Base-by-base conservation (phyloP, 352 stramenopile genomes). In the Pythium phragmitis region DNA sequence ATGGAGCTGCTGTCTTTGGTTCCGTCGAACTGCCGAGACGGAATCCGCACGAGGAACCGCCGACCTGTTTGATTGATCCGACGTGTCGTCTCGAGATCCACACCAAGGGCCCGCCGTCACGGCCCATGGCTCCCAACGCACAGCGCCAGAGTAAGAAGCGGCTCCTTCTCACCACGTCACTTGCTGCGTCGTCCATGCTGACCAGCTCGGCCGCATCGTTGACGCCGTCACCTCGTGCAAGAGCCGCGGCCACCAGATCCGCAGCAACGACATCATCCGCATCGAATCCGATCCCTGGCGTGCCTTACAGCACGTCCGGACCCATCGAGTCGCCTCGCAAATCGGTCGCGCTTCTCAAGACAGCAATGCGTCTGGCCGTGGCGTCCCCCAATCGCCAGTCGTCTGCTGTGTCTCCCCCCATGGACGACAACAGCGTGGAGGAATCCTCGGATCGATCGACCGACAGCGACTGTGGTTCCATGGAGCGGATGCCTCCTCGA, bases 261-360 rank as follows among this genome's bases (percentile, higher is more conserved):
- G 8, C 42, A 7, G 14, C 16, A 43, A 11, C 36, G 23, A 48
- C 11, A 39, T 13, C 28, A 41, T 34, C n/a, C 3, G 13, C 37
- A 12, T 13, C 26, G 1, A 16, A 14, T 6, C 48, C 45, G 1
- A 56, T 72, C 2, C 77, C 74, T 4, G 77, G 77, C 9, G 65
- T 86, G 3, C 70, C 73, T 11, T 86, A 68, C 45, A 81, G 76
- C 39, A 76, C 70, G 13, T 65, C 65, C 42, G 41, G 56, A 1
- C 33, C 28, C 4, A 21, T 28, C 13, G 45, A 54, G 21, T 87
- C 77, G 2, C 80, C 79, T 7, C 57, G 78, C 4, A 87, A 81
- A 56, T 57, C 57, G 12, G 61, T 81, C n/a, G 52, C 54, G 46
- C 39, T 74, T 1, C 64, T 82, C 28, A 77, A 75, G 53, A 68